Percentiles rank a stretch among this genome's conserved stretches.
Evolutionary conservation across 1,284 basidiomycete genomes (phyloP).

Genomic region (Tremellales sp.): DNA sequence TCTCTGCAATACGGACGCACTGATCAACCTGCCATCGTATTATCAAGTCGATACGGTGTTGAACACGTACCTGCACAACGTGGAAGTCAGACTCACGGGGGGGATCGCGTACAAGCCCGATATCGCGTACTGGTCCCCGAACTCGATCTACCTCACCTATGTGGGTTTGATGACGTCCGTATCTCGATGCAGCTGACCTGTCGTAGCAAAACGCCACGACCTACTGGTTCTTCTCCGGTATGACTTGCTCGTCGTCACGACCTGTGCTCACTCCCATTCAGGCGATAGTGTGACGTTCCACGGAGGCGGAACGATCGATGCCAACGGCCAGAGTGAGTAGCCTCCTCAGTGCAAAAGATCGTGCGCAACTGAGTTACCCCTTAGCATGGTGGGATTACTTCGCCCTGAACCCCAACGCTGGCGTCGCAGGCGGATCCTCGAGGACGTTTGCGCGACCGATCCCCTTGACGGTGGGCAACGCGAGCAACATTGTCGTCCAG

Average conservation of each 20-base stretch:
- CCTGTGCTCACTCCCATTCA: no score
- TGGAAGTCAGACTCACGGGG: constrained; percentile 50
- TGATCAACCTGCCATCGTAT: constrained; percentile 28
- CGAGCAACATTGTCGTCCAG: constrained; percentile 56
- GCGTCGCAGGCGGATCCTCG: constrained; percentile 52
- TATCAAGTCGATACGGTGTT: constrained; percentile 51
- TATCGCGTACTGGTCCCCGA: constrained; percentile 53
- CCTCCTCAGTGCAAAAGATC: constrained; percentile 51
- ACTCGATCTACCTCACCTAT: constrained; percentile 47
- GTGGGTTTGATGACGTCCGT: constrained; percentile 48
- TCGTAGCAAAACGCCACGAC: constrained; percentile 49
- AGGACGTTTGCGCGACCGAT: constrained; percentile 59
- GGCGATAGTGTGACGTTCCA: constrained; percentile 58
- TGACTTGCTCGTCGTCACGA: no score
- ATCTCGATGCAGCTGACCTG: background rate
- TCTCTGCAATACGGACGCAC: constrained; percentile 20
- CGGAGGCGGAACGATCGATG: constrained; percentile 37
- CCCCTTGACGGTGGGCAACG: constrained; percentile 59
- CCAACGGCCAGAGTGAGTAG: constrained; percentile 54
- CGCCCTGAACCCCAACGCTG: constrained; percentile 32
- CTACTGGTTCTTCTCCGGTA: constrained; percentile 63
- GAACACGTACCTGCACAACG: constrained; percentile 48
- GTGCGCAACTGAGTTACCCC: constrained; percentile 15
- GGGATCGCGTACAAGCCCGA: constrained; percentile 44
- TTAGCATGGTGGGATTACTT: constrained; percentile 36